Conservation (phyloP, 208 protist genomes). For the Crithidia bombi region DNA sequence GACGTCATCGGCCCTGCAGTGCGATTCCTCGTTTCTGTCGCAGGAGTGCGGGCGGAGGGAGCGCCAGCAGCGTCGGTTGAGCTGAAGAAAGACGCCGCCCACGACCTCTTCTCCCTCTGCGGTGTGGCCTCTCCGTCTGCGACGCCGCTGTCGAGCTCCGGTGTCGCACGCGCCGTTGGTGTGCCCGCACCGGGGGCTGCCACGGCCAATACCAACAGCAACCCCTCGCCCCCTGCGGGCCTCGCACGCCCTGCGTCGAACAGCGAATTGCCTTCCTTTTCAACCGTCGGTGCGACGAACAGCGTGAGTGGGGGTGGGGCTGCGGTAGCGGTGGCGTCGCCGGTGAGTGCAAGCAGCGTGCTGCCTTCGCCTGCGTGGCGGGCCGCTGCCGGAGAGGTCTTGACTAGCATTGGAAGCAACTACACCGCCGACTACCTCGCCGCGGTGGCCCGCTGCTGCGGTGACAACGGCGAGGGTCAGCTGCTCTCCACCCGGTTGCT, state of each 20-base stretch:
- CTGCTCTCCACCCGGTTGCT: slow-evolving; percentile 71
- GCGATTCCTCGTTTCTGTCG: slow-evolving; percentile 52
- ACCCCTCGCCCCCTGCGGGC: not conserved
- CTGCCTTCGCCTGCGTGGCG: slow-evolving; percentile 17
- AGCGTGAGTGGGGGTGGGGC: not conserved
- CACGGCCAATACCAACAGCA: not conserved
- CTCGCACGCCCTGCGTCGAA: slow-evolving; percentile 14
- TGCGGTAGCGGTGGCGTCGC: slow-evolving; percentile 10
- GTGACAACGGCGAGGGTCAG: slow-evolving; percentile 73
- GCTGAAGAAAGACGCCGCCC: slow-evolving; percentile 61
- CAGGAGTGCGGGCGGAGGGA: slow-evolving; percentile 41
- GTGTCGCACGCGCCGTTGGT: not conserved
- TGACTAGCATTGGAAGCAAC: slow-evolving; percentile 45
- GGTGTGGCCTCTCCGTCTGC: slow-evolving; percentile 6
- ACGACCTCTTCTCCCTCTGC: slow-evolving; percentile 51
- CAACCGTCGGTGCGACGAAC: not conserved
- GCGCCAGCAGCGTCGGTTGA: slow-evolving; percentile 47
- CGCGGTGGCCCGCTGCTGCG: slow-evolving; percentile 63
- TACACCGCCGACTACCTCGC: slow-evolving; percentile 76
- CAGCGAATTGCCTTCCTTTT: slow-evolving; percentile 2
- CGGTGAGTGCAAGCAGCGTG: slow-evolving; percentile 25
- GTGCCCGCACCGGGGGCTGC: no score
- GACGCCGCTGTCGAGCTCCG: slow-evolving; percentile 5
- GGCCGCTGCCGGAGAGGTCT: slow-evolving; percentile 39
- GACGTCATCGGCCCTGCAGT: slow-evolving; percentile 54